Evolutionary conservation across 148 eudicot genomes (phyloP).

Genomic region (Rhododendron molle): DNA sequence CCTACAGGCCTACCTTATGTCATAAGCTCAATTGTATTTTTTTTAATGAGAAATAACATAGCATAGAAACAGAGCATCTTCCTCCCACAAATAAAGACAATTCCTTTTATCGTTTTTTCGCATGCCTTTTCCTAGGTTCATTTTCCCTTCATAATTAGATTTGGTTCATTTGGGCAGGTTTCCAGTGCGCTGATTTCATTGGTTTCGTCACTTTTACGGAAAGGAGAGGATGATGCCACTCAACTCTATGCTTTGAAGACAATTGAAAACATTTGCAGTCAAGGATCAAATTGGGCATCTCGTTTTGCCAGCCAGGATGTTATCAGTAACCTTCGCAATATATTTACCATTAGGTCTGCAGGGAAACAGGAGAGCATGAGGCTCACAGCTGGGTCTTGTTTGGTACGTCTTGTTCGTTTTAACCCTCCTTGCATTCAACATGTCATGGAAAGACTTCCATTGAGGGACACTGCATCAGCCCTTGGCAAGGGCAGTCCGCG

Average conservation of each 20-base stretch:
- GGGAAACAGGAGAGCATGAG: conserved; percentile 90
- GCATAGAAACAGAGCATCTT: neutral
- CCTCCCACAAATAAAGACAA: neutral
- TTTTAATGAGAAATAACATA: neutral
- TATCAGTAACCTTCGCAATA: conserved; percentile 76
- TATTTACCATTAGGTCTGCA: conserved; percentile 52
- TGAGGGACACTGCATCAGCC: conserved; percentile 66
- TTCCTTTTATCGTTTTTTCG: neutral
- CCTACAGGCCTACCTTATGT: neutral
- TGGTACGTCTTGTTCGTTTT: conserved; percentile 79
- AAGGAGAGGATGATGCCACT: conserved; percentile 92
- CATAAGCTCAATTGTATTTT: neutral
- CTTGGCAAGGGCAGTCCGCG: conserved; percentile 84
- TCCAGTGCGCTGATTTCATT: conserved; percentile 74
- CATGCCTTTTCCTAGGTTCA: neutral
- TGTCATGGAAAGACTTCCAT: conserved; percentile 67
- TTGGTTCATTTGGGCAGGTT: conserved; percentile 46
- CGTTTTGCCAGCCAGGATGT: conserved; percentile 93
- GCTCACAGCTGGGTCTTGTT: conserved; percentile 91
- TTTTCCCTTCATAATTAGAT: neutral
- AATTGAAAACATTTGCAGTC: conserved; percentile 90
- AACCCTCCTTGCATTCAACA: conserved; percentile 67
- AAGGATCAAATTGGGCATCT: conserved; percentile 84
- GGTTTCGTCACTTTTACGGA: conserved; percentile 75
- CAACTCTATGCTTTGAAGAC: conserved; percentile 96